Evolutionary conservation across 164 flowering plant species (phyloP).

Genomic region (Magnolia kwangsiensis): DNA sequence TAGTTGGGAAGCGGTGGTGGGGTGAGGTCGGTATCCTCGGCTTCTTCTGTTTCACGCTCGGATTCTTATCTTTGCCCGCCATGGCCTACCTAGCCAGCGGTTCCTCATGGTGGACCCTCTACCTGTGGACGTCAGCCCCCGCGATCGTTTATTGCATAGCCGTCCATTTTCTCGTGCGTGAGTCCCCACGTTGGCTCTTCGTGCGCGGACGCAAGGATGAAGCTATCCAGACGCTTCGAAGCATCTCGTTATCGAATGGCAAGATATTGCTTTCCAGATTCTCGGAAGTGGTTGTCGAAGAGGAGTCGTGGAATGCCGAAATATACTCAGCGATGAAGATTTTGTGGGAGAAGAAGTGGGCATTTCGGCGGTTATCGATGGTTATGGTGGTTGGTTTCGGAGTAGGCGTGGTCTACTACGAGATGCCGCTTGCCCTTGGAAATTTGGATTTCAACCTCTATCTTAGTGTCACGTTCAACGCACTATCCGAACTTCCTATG

Average conservation of each 20-base stretch:
- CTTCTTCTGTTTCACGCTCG: constrained; percentile 53
- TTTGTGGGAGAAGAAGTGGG: constrained; percentile 43
- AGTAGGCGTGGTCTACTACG: constrained; percentile 61
- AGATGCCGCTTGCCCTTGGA: constrained; percentile 58
- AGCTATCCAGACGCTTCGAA: constrained; percentile 38
- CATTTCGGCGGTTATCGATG: constrained; percentile 29
- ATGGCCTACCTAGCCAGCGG: constrained; percentile 38
- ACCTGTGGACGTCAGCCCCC: constrained; percentile 47
- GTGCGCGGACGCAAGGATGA: constrained; percentile 39
- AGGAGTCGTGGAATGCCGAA: constrained; percentile 8
- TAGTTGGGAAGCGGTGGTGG: constrained; percentile 60
- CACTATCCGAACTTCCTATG: constrained; percentile 51
- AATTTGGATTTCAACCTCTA: constrained; percentile 43
- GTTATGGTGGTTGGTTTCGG: constrained; percentile 50
- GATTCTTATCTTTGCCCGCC: constrained; percentile 62
- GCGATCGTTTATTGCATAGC: constrained; percentile 32
- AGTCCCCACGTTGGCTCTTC: constrained; percentile 56
- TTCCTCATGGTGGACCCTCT: constrained; percentile 51
- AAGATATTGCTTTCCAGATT: not conserved
- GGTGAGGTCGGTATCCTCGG: constrained; percentile 48
- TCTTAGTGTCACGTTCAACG: constrained; percentile 51
- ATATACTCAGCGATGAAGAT: constrained; percentile 37
- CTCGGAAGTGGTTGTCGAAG: not conserved
- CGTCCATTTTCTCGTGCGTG: constrained; percentile 34
- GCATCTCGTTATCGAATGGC: not conserved